Base-by-base conservation (phyloP, 1,139 yeast species). In the Candida sp. region DNA sequence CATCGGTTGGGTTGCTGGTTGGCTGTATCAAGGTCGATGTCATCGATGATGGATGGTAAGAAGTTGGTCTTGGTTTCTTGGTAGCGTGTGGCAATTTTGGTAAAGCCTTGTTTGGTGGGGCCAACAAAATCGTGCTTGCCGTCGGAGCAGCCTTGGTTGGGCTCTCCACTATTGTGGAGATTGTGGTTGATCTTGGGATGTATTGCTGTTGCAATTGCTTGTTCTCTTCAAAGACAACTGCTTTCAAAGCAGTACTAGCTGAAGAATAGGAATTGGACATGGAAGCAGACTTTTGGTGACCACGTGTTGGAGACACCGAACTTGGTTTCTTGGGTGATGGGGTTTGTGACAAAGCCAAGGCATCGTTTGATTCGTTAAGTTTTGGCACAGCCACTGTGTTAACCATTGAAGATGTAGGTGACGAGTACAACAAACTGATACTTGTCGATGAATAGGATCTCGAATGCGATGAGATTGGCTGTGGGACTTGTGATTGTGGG, bases 41-140 rank as follows among this genome's bases (percentile, higher is more conserved):
- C 70, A 74, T 68, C n/a, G 80, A 74, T 28, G 76, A 72, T 9
- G 96, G 94, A 63, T 88, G 93, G 63, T 86, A 88, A 7, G 93
- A 87, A 0, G 93, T 88, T 44, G 96, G 94, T 66, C 96, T 80
- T 49, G 90, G 92, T 61, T 81, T 86, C 65, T 83, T 80, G 46
- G 69, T 70, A 9, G 77, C 67, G 50, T 70, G 78, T 23, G 80
- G 80, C 49, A 76, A 67, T 59, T 72, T 70, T 57, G 61, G 49
- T 55, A 72, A 48, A 49, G 63, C 66, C 50, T 67, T 48, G 8
- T 63, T 49, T 17, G 59, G 52, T 41, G 55, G 55, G 38, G 55
- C 54, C 9, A 58, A 51, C 28, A 61, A 47, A 7, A 54, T 45
- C 25, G 58, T 31, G 22, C 32, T 38, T 25, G 42, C 42, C 53